Base-by-base conservation (phyloP, 306 rosid species). In the Chamaecrista fasciculata region DNA sequence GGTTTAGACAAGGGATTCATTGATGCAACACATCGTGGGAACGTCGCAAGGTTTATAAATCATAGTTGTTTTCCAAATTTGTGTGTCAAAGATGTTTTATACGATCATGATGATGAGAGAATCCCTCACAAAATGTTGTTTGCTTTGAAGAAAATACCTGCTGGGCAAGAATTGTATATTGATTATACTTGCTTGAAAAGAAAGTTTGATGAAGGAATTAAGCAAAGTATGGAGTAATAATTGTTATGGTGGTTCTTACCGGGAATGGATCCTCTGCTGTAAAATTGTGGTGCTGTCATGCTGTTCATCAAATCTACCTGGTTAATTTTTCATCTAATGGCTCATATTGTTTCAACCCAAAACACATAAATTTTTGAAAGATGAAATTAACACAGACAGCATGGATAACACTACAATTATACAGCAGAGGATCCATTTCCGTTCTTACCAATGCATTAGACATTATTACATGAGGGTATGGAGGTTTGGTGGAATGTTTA, bases 1-100 rank as follows among this genome's bases (percentile, higher is more conserved):
- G n/a, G n/a, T n/a, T n/a, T n/a, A n/a, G n/a, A n/a, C 33, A 74
- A 74, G 26, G 60, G 60, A 18, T 72, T 26, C 50, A 72, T 76
- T n/a, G 72, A 81, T 56, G 81, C 79, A 20, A 56, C 70, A 34
- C 59, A 28, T 34, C 1, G 2, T 48, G 81, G 81, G 23, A 81
- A 81, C 37, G 16, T 81, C 14, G 79, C 37, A 26, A 81, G 85
- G 34, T 76, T 81, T 62, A 62, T 81, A 23, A 81, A 81, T 40
- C 85, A 76, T 31, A 47, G 81, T 4, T 67, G 81, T 68, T 33
- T 42, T 48, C 85, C 85, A 0, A 81, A 81, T 58, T 76, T 81
- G 3, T 19, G 2, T 29, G 40, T 69, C 20, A 59, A 28, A 46
- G 66, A 81, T 47, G 51, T 72, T 29, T 8, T 68, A 28, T 67